Evolutionary conservation across 441 rosid species (phyloP).

Genomic region (Rhodomyrtus psidioides): DNA sequence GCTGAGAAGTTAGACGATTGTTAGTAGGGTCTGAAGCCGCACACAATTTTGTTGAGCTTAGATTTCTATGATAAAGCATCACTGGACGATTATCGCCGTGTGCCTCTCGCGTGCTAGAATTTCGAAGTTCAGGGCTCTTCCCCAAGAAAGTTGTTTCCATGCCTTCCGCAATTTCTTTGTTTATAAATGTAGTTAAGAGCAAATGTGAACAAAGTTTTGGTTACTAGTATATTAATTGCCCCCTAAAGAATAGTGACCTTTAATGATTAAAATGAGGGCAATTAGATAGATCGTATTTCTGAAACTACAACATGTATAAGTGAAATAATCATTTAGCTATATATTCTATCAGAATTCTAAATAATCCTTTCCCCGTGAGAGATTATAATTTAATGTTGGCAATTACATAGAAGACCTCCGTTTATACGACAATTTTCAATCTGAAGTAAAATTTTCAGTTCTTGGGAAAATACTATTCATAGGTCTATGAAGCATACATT

Average conservation of each 20-base stretch:
- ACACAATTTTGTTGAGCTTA: no score
- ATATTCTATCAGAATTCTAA: not conserved
- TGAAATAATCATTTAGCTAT: no score
- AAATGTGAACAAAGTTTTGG: not conserved
- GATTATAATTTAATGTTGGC: not conserved
- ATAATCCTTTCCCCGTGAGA: not conserved
- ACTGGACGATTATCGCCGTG: no score
- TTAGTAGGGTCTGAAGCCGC: no score
- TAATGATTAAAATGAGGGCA: not conserved
- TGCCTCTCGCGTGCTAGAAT: no score
- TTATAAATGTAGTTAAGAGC: not conserved
- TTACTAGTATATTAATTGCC: no score
- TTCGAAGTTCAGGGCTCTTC: no score
- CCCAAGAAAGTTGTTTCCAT: no score
- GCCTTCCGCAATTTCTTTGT: no score
- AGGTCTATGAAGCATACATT: not conserved
- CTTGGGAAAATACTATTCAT: not conserved
- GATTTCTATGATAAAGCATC: no score
- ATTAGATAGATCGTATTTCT: not conserved
- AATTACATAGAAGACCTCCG: not conserved
- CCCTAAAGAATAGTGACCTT: no score
- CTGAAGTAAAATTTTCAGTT: not conserved
- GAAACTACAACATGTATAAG: not conserved
- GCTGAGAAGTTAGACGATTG: no score
- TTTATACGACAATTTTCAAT: not conserved